Evolutionary conservation across 2,329 filamentous ascomycete species (phyloP).

Genomic region (Pseudogymnoascus destructans): DNA sequence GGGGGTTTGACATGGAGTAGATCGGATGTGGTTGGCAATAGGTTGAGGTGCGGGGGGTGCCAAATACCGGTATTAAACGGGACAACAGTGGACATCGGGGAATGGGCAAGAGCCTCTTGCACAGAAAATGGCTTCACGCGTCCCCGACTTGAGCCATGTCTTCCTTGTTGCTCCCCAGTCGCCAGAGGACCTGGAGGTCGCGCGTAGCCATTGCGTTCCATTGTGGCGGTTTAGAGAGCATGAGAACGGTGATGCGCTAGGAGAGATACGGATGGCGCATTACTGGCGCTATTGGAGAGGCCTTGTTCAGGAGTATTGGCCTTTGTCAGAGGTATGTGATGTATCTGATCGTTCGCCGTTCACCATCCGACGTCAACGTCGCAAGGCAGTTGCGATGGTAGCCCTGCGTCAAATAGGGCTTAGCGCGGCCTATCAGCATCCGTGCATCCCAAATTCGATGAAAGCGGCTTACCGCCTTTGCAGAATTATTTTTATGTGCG

Average conservation of each 20-base stretch:
- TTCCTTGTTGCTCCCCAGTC: neutral
- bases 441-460: conserved; percentile 3
- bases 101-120: conserved; percentile 67
- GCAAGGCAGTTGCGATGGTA: conserved; percentile 6
- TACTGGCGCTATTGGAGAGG: neutral
- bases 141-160: neutral
- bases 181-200: conserved; percentile 9
- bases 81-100: conserved; percentile 66
- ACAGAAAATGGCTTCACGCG: conserved; percentile 43
- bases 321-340: neutral
- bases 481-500: conserved; percentile 8
- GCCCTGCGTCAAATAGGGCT: conserved; percentile 7
- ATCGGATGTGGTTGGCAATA: conserved; percentile 3
- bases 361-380: neutral
- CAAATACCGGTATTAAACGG: conserved; percentile 60
- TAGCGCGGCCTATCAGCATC: neutral
- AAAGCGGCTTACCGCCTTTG: conserved; percentile 8
- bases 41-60: conserved; percentile 10
- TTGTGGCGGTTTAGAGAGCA: conserved; percentile 13
- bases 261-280: conserved; percentile 2
- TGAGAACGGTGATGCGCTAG: neutral
- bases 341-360: conserved; percentile 2
- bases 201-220: conserved; percentile 21
- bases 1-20: conserved; percentile 13
- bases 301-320: neutral